Percentiles rank a stretch among this genome's conserved stretches.
These are phyloP conservation scores for Baudoinia panamericana DNA, from an alignment of 495 filamentous ascomycete genomes.

Conservation along the genomic window DNA sequence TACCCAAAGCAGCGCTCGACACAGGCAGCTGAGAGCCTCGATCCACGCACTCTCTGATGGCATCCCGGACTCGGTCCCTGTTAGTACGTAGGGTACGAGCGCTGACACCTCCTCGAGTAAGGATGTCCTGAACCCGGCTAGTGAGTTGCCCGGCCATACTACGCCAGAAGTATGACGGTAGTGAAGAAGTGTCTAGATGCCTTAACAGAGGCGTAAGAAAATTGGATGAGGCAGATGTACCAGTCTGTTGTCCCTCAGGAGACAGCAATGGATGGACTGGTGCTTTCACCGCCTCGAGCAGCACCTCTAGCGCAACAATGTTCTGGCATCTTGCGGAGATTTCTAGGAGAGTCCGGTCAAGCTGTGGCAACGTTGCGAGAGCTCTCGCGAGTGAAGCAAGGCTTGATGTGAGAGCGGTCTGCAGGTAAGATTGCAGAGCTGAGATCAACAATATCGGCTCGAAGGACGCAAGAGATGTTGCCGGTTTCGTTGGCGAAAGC, in stretches of 20 bases:
- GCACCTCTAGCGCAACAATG: slow-evolving; percentile 69
- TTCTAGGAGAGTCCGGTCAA: slow-evolving; percentile 73
- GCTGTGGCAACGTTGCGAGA: slow-evolving; percentile 62
- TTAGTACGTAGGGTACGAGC: slow-evolving; percentile 69
- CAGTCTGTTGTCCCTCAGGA: too few species aligned
- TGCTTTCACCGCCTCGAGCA: slow-evolving; percentile 53
- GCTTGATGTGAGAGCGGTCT: slow-evolving; percentile 59
- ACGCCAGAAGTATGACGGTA: slow-evolving; percentile 87
- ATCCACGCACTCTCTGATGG: slow-evolving; percentile 71
- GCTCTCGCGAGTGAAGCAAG: slow-evolving; percentile 57
- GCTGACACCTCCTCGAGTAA: slow-evolving; percentile 65
- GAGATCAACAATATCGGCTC: slow-evolving; percentile 59
- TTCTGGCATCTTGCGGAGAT: slow-evolving; percentile 78
- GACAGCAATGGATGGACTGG: slow-evolving; percentile 52
- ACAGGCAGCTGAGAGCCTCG: slow-evolving; percentile 53
- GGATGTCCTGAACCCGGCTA: slow-evolving; percentile 66
- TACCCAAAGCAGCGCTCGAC: slow-evolving; percentile 19
- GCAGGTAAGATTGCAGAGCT: slow-evolving; percentile 68
- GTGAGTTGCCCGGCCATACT: slow-evolving; percentile 67
- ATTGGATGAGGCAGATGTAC: slow-evolving; percentile 31
- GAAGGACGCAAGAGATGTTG: slow-evolving; percentile 35
- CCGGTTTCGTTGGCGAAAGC: slow-evolving; percentile 48
- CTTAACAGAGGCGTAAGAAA: slow-evolving; percentile 61
- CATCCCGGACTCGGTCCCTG: slow-evolving; percentile 57
- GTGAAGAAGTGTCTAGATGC: slow-evolving; percentile 72